Conservation (phyloP, 352 stramenopile genomes). For the Phytophthora vignae region DNA sequence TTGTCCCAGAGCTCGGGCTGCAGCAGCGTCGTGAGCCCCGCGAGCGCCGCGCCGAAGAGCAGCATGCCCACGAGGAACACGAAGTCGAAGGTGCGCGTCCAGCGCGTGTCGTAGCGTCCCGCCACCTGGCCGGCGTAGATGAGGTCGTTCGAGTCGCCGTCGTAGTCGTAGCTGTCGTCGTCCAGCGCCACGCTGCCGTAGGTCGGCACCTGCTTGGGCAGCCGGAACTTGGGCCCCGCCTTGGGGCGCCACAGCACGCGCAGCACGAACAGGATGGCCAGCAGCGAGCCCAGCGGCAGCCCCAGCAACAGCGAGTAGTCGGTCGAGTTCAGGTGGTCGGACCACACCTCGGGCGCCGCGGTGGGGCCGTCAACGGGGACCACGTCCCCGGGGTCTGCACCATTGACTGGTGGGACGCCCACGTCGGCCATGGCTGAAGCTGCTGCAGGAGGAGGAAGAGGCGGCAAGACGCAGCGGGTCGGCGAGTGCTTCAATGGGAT, state of each 20-base stretch:
- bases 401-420: background rate
- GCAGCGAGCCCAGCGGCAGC: slow-evolving; percentile 65
- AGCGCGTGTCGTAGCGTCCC: slow-evolving; percentile 84
- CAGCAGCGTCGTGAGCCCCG: slow-evolving; percentile 63
- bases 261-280: slow-evolving; percentile 67
- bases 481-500: slow-evolving; percentile 1
- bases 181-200: slow-evolving; percentile 78
- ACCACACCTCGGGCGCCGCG: slow-evolving; percentile 55
- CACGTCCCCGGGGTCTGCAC: background rate
- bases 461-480: no score
- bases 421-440: slow-evolving; percentile 17
- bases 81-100: slow-evolving; percentile 88
- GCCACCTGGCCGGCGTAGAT: slow-evolving; percentile 85
- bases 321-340: slow-evolving; percentile 55
- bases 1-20: slow-evolving; percentile 72
- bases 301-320: slow-evolving; percentile 78
- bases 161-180: slow-evolving; percentile 75
- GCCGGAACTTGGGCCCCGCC: slow-evolving; percentile 76
- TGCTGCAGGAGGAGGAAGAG: no score
- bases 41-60: slow-evolving; percentile 51
- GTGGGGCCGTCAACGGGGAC: slow-evolving; percentile 9
- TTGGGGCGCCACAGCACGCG: slow-evolving; percentile 82
- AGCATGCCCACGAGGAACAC: slow-evolving; percentile 78
- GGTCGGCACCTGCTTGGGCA: slow-evolving; percentile 81
- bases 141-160: slow-evolving; percentile 83